Base-by-base conservation (phyloP, 2,329 filamentous ascomycete genomes). In the Leptodontidium sp. region DNA sequence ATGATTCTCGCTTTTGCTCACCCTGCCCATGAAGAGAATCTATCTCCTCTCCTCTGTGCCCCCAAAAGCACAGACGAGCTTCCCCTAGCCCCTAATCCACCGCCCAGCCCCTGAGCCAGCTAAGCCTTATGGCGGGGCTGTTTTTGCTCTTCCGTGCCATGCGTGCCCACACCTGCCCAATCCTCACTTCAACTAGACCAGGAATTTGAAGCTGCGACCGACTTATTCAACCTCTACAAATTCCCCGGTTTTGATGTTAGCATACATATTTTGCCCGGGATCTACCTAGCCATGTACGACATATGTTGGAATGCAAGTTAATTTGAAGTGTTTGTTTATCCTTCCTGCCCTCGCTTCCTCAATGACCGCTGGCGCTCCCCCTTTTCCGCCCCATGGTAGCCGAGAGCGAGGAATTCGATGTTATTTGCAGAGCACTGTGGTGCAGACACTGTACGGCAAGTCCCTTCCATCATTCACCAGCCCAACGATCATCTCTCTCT, bases 101-200 rank as follows among this genome's bases (percentile, higher is more conserved):
- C 29, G 32, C 55, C 55, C 32, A 21, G 8, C n/a, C 38, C 32
- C 32, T 40, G 15, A 24, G 8, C 55, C 55, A 59, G 32, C 53
- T 32, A 58, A 58, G 53, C 55, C 55, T 40, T 59, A 59, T 43
- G 55, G 15, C n/a, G 55, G 55, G 38, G 32, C 32, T 38, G 24
- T 12, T 26, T 9, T 32, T 32, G 21, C 21, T 21, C 21, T 21
- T 21, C 21, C 21, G 21, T 21, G 21, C 21, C 21, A 32, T 32
- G 29, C 6, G n/a, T 52, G 15, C 6, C 45, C 45, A 2, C 45
- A 12, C 45, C 11, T 40, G 8, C 9, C n/a, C 45, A n/a, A 9
- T 12, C 45, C 45, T 47, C n/a, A 47, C 24, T 26, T 26, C n/a
- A 52, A 26, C 49, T 15, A 15, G 1, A 47, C 43, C 7, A n/a